Base-by-base conservation (phyloP, 371 early-diverging fungal species). In the Actinomucor elegans region DNA sequence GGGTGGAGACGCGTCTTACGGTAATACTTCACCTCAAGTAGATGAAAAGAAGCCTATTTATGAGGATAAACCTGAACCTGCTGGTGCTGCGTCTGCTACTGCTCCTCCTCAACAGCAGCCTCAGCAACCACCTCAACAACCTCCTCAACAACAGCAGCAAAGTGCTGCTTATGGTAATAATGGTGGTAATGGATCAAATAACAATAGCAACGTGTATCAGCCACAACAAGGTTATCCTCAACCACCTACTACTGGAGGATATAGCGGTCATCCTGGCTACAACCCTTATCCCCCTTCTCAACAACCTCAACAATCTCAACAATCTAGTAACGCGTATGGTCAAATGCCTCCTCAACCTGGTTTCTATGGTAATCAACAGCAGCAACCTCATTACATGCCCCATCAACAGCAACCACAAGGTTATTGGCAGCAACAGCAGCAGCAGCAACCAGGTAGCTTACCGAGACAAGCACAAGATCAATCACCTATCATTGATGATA, bases 341-440 rank as follows among this genome's bases (percentile, higher is more conserved):
- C 71, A 64, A 36, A 64, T 67, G n/a, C n/a, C n/a, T 49, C 62
- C 59, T 35, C 62, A 53, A 46, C 71, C 67, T 37, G 51, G 48
- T 18, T 71, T 67, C 40, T 75, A 71, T 55, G 59, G 67, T 32
- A 64, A 62, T n/a, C 66, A 67, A 20, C 66, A 68, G 34, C 61
- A 58, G 10, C 66, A 67, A 36, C 61, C 52, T 17, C 72, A 68
- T 33, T 73, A 73, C 45, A 65, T 73, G 70, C 59, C 63, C 32
- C 62, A 55, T 37, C 66, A 57, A 18, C 60, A 54, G 42, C 55
- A 48, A 20, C 61, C 52, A 35, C 34, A 26, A 63, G 56, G 40
- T 6, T 40, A 55, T 23, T 40, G 40, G 23, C 48, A 46, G 26
- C 69, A 64, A 21, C 61, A 60, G 14, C 61, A 60, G 34, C 54